Base-by-base conservation (phyloP, 2,329 filamentous ascomycete genomes). In the Verticillium longisporum region DNA sequence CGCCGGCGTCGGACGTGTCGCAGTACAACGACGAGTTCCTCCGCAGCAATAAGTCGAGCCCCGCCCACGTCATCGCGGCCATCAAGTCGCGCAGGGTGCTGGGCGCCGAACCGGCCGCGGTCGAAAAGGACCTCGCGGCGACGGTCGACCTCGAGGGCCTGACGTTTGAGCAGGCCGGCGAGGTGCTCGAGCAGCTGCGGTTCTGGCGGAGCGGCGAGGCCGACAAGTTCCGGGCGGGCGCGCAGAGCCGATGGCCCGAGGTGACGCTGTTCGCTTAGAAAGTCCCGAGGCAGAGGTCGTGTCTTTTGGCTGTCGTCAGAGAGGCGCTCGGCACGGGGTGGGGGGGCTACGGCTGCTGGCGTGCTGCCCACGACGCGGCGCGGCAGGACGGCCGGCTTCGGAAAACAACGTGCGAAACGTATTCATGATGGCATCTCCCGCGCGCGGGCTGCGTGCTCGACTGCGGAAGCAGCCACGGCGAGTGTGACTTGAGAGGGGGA, bases 21-120 rank as follows among this genome's bases (percentile, higher is more conserved):
- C 78, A 85, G 66, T 84, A 82, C 76, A 94, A 93, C 73, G 78
- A 87, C 45, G 81, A 84, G 26, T 94, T 87, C 73, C 74, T 87
- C 18, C 72, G 80, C 53, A 79, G 83, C 66, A 82, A 94, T 76
- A 83, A 84, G 66, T 73, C 80, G 61, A 90, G 86, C 71, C 78
- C 84, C 6, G 65, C 78, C 15, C 86, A 91, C 69, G 77, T 88
- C 3, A 83, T 90, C 60, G 82, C 88, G 2, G 87, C 80, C 38
- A 81, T 91, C 60, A 82, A 82, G 61, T 81, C 82, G 31, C 83
- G 84, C 63, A 81, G 81, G 62, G 67, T 85, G 1, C 75, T 93
- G 18, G 83, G 85, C 13, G 83, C 81, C 55, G 81, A 85, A 37
- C 79, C 83, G 68, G 68, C 77, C 2, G 77, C 83, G 68, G 80